Evolutionary conservation across 2,329 filamentous ascomycete genomes (phyloP).

Genomic region (Neofusicoccum umdonicola): DNA sequence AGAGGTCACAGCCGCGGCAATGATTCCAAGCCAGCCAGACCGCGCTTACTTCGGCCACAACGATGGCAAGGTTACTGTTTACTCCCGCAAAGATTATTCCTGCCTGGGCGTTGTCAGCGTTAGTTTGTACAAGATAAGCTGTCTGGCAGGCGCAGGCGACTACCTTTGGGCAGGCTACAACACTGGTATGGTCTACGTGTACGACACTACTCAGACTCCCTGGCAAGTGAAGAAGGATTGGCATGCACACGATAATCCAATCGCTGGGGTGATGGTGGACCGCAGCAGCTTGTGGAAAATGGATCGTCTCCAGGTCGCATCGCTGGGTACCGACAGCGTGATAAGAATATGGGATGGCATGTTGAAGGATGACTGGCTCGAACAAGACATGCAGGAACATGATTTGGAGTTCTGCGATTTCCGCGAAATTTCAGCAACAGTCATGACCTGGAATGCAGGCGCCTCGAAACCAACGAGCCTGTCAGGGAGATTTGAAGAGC

Average conservation of each 20-base stretch:
- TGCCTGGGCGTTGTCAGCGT: conserved; percentile 80
- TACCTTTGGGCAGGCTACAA: conserved; percentile 93
- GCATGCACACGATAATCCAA: conserved; percentile 82
- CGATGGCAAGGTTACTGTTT: conserved; percentile 94
- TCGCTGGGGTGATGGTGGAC: conserved; percentile 75
- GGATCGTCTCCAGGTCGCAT: conserved; percentile 79
- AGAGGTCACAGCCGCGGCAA: conserved; percentile 81
- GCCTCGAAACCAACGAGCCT: conserved; percentile 88
- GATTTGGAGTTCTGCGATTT: conserved; percentile 85
- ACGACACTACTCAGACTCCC: conserved; percentile 76
- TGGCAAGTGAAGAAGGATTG: conserved; percentile 95
- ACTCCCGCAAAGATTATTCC: conserved; percentile 71
- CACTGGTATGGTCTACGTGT: conserved; percentile 89
- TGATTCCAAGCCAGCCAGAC: conserved; percentile 70
- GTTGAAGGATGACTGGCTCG: conserved; percentile 92
- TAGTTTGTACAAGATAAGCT: conserved; percentile 93
- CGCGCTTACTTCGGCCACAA: conserved; percentile 86
- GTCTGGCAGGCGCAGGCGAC: conserved; percentile 74
- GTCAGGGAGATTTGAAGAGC: conserved; percentile 56
- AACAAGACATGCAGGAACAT: conserved; percentile 78
- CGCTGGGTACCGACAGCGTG: conserved; percentile 82
- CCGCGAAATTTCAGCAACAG: conserved; percentile 72
- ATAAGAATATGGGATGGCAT: conserved; percentile 88
- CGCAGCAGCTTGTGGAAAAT: conserved; percentile 79
- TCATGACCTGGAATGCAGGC: conserved; percentile 96